These are phyloP conservation scores for Verticillium klebahnii DNA, from an alignment of 2,329 filamentous ascomycete genomes.

Conservation along the genomic window DNA sequence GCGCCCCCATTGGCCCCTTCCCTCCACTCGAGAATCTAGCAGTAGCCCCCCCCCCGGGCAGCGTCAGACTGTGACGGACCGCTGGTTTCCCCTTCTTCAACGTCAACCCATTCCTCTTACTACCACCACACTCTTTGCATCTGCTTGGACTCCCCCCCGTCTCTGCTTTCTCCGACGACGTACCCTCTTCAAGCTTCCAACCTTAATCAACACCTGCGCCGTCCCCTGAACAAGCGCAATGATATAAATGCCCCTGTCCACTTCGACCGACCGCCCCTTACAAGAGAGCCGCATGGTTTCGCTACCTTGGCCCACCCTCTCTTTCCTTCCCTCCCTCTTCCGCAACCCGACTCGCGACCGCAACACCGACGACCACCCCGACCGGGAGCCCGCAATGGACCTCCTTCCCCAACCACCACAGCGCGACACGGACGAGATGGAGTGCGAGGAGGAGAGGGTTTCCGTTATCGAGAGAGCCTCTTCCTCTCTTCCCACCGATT, in stretches of 20 bases:
- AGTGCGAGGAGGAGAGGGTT: background rate
- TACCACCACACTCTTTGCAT: background rate
- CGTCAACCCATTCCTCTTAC: conserved; percentile 8
- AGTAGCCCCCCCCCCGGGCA: background rate
- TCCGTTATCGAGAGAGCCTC: background rate
- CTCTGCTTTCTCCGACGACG: background rate
- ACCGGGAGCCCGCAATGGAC: background rate
- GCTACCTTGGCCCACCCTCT: conserved; percentile 1
- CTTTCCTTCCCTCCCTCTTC: conserved; percentile 2
- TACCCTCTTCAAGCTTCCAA: background rate
- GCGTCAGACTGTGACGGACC: background rate
- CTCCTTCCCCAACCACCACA: background rate
- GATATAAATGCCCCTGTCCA: conserved; percentile 4
- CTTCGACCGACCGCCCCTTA: background rate
- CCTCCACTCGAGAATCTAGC: background rate
- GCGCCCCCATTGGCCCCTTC: background rate
- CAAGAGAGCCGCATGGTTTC: conserved; percentile 7
- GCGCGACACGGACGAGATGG: background rate
- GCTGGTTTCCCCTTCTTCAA: conserved; percentile 12
- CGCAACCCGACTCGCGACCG: conserved; percentile 5
- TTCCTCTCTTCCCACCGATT: conserved; percentile 25
- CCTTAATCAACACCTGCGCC: background rate
- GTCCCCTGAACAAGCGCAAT: conserved; percentile 8
- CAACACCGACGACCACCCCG: conserved; percentile 3
- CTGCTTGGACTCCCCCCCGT: background rate